Evolutionary conservation across 2,329 filamentous ascomycete genomes (phyloP).

Genomic region (Chrysoporthe deuterocubensis): DNA sequence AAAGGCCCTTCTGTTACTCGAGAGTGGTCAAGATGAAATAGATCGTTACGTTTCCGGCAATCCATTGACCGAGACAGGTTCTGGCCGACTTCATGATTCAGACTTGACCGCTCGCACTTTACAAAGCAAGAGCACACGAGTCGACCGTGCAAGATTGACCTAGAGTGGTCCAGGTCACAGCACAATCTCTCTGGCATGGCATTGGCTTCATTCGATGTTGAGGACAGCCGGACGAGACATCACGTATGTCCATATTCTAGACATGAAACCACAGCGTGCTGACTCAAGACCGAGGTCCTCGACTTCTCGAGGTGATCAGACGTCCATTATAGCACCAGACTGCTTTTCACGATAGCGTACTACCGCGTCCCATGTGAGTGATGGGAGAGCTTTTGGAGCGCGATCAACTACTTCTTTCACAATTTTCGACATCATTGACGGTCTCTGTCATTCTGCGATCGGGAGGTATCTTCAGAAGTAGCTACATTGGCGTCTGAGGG

Average conservation of each 20-base stretch:
- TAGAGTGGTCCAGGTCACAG: background rate
- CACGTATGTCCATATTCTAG: background rate
- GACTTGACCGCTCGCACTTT: background rate
- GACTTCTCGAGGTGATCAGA: background rate
- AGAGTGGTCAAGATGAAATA: background rate
- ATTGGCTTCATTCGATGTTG: background rate
- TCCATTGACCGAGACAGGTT: background rate
- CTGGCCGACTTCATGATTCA: background rate
- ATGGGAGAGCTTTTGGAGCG: background rate
- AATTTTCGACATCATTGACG: background rate
- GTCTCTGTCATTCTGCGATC: background rate
- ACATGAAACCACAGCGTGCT: background rate
- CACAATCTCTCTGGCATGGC: background rate
- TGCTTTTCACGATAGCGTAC: background rate
- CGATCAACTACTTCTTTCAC: background rate
- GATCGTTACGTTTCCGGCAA: background rate
- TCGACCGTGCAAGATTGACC: background rate
- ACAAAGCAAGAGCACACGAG: background rate
- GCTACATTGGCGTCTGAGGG: background rate
- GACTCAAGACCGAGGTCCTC: background rate
- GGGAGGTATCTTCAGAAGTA: background rate
- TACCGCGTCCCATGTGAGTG: background rate
- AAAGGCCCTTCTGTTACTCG: background rate
- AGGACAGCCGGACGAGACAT: background rate
- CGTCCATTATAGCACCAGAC: background rate